Evolutionary conservation across 768 basidiomycete species (phyloP).

Genomic region (Kwoniella dendrophila): DNA sequence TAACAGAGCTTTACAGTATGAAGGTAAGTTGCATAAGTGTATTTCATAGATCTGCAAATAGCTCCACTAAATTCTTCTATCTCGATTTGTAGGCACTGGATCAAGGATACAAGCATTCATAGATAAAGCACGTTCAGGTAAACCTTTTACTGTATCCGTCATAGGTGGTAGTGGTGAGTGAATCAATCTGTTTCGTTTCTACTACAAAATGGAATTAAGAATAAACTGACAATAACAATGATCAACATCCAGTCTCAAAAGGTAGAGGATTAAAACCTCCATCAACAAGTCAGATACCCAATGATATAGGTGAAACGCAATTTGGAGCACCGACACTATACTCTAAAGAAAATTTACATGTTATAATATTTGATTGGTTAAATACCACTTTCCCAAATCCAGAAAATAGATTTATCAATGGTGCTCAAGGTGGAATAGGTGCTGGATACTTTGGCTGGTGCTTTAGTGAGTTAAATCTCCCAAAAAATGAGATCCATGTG

Average conservation of each 20-base stretch:
- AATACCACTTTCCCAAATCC: slow-evolving; percentile 43
- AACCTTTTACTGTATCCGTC: slow-evolving; percentile 47
- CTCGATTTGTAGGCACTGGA: slow-evolving; percentile 34
- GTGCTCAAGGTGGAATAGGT: slow-evolving; percentile 48
- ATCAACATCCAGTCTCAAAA: slow-evolving; percentile 37
- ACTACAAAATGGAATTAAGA: neutral
- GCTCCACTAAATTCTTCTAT: neutral
- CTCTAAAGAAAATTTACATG: slow-evolving; percentile 50
- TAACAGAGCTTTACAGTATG: slow-evolving; percentile 27
- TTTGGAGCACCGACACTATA: slow-evolving; percentile 43
- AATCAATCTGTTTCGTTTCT: too few relatives aligned
- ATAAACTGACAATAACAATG: neutral
- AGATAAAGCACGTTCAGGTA: slow-evolving; percentile 42
- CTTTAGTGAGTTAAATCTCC: slow-evolving; percentile 32
- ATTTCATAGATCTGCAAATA: too few relatives aligned
- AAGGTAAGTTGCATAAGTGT: slow-evolving; percentile 30
- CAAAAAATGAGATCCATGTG: too few relatives aligned
- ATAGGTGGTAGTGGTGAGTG: slow-evolving; percentile 49
- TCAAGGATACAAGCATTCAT: slow-evolving; percentile 42
- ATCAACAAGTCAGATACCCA: neutral
- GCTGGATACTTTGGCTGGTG: slow-evolving; percentile 47
- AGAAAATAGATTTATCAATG: slow-evolving; percentile 42
- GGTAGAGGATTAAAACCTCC: slow-evolving; percentile 41
- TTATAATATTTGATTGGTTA: slow-evolving; percentile 49
- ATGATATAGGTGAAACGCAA: slow-evolving; percentile 7